Evolutionary conservation across 1,284 basidiomycete genomes (phyloP).

Genomic region (Hemileccinum hortonii): DNA sequence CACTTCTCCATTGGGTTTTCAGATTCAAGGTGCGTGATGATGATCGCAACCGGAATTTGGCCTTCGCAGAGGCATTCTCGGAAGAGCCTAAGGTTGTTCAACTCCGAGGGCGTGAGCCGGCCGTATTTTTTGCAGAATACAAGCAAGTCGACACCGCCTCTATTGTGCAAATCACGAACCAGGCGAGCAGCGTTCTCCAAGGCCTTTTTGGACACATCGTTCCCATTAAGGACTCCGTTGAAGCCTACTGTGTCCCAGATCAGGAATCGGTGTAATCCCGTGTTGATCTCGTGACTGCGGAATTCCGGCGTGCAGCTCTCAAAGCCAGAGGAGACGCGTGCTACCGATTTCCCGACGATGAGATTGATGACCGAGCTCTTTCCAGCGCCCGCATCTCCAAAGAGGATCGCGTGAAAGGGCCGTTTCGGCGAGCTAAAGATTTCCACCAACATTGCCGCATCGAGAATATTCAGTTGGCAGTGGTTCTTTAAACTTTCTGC

Average conservation of each 20-base stretch:
- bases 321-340: constrained; percentile 15
- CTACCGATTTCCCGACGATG: constrained; percentile 14
- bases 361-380: constrained; percentile 33
- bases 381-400: constrained; percentile 30
- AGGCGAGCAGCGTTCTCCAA: constrained; percentile 37
- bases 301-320: constrained; percentile 25
- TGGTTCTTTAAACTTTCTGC: constrained; percentile 8
- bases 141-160: constrained; percentile 38
- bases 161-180: constrained; percentile 28
- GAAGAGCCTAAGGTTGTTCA: constrained; percentile 37
- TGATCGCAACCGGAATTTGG: constrained; percentile 39
- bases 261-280: constrained; percentile 20
- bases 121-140: constrained; percentile 36
- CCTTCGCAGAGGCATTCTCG: constrained; percentile 34
- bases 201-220: constrained; percentile 22
- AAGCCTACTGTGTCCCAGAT: constrained; percentile 40
- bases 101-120: constrained; percentile 28
- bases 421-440: constrained; percentile 16
- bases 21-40: constrained; percentile 40
- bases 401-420: constrained; percentile 23
- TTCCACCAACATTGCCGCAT: constrained; percentile 16
- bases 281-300: constrained; percentile 17
- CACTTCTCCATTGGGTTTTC: constrained; percentile 28
- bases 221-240: constrained; percentile 14
- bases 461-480: constrained; percentile 12